Evolutionary conservation across 768 basidiomycete genomes (phyloP).

Genomic region (Cubamyces sp.): DNA sequence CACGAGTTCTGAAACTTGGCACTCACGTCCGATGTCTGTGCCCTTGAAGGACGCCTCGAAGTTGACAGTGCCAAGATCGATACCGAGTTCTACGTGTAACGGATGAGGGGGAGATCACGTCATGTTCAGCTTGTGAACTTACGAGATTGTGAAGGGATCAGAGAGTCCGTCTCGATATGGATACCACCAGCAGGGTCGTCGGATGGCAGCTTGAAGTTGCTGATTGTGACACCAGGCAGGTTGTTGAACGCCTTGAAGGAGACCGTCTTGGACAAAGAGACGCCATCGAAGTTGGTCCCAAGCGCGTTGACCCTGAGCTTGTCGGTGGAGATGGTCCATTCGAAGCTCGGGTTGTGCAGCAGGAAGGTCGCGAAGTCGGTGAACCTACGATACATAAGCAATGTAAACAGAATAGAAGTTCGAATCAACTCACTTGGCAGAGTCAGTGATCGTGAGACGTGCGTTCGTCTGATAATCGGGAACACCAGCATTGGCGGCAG

Average conservation of each 20-base stretch:
- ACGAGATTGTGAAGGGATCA: slow-evolving; percentile 71
- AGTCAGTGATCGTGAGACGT: slow-evolving; percentile 58
- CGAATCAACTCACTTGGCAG: slow-evolving; percentile 43
- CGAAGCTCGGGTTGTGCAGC: slow-evolving; percentile 64
- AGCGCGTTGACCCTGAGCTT: slow-evolving; percentile 66
- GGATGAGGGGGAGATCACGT: neutral
- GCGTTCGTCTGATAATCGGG: slow-evolving; percentile 62
- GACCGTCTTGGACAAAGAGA: slow-evolving; percentile 61
- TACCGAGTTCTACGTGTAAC: slow-evolving; percentile 57
- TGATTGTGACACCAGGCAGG: slow-evolving; percentile 70
- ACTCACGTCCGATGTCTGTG: slow-evolving; percentile 63
- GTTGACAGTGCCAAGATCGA: slow-evolving; percentile 65
- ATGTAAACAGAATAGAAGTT: neutral
- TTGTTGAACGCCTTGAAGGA: slow-evolving; percentile 73
- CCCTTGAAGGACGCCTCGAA: slow-evolving; percentile 66
- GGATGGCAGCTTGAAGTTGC: slow-evolving; percentile 69
- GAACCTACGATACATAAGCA: slow-evolving; percentile 44
- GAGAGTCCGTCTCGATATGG: slow-evolving; percentile 66
- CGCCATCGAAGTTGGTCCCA: slow-evolving; percentile 69
- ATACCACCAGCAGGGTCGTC: slow-evolving; percentile 74
- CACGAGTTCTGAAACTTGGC: neutral
- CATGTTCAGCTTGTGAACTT: slow-evolving; percentile 34
- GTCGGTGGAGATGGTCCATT: slow-evolving; percentile 72
- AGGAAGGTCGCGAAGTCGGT: slow-evolving; percentile 68
- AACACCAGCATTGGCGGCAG: slow-evolving; percentile 66